A percentile compares a stretch with the other conserved stretches of the same genome.
phyloP scores from a whole-genome alignment of 108 stramenopile genomes.

The Pelagomonas calceolata region DNA sequence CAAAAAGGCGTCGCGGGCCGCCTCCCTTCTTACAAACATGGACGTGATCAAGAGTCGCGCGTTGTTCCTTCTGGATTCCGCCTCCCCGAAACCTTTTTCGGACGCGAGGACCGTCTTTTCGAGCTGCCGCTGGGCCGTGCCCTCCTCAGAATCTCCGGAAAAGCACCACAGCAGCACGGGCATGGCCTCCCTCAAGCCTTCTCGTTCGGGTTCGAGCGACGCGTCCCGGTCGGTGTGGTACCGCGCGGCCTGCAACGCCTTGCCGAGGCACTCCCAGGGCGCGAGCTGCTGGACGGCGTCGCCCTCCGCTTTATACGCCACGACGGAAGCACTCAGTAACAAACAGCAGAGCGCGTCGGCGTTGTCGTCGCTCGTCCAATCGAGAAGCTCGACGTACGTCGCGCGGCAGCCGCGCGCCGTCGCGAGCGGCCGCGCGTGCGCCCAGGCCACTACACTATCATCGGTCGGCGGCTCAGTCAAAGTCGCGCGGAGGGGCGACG shows the following conservation, averaged over 20 bases:
- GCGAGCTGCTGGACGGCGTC: not conserved
- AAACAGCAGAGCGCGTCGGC: too few relatives aligned
- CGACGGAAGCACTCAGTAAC: too few relatives aligned
- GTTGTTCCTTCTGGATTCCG: not conserved
- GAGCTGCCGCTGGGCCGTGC: not conserved
- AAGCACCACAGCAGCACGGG: not conserved
- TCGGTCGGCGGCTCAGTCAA: too few relatives aligned
- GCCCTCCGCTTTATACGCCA: too few relatives aligned
- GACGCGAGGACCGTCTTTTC: not conserved
- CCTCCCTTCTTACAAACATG: not conserved
- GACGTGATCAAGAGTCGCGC: not conserved
- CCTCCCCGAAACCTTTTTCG: not conserved
- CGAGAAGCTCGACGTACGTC: too few relatives aligned
- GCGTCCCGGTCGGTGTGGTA: not conserved
- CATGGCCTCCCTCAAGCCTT: not conserved
- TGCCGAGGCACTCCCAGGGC: not conserved
- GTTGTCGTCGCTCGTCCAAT: too few relatives aligned
- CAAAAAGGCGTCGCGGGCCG: not conserved
- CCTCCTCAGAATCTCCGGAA: not conserved
- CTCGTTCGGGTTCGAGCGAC: not conserved
- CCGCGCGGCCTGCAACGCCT: not conserved
- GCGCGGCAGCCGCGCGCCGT: too few relatives aligned
- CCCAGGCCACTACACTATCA: too few relatives aligned
- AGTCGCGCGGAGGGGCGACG: too few relatives aligned
- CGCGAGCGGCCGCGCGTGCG: too few relatives aligned